Conservation (phyloP, 2,329 filamentous ascomycete species). For the Fusarium heterosporum region DNA sequence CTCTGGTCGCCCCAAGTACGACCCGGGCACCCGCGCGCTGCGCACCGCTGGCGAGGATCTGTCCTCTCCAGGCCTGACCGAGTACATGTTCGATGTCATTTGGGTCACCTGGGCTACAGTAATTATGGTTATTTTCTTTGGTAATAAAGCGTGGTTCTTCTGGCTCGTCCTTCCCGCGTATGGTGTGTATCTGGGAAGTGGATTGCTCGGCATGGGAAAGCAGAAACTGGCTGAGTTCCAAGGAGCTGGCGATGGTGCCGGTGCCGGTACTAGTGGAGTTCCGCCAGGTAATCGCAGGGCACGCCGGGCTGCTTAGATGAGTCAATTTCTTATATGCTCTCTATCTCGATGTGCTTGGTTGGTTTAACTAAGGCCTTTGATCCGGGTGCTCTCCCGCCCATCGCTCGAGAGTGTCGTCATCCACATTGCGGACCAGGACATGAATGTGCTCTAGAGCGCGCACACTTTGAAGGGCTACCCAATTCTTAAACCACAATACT, state of each 20-base stretch:
- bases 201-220: slow-evolving; percentile 65
- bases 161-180: slow-evolving; percentile 68
- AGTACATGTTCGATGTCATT: slow-evolving; percentile 97
- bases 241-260: slow-evolving; percentile 49
- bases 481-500: slow-evolving; percentile 94
- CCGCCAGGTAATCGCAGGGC: slow-evolving; percentile 65
- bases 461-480: slow-evolving; percentile 88
- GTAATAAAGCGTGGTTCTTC: slow-evolving; percentile 77
- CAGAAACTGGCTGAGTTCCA: slow-evolving; percentile 64
- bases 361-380: slow-evolving; percentile 43
- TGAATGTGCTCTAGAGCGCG: slow-evolving; percentile 91
- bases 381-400: slow-evolving; percentile 64
- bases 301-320: slow-evolving; percentile 62
- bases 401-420: slow-evolving; percentile 62
- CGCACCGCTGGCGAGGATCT: slow-evolving; percentile 87
- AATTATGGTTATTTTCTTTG: slow-evolving; percentile 78
- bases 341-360: slow-evolving; percentile 4
- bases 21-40: slow-evolving; percentile 72
- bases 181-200: slow-evolving; percentile 65
- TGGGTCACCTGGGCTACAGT: slow-evolving; percentile 93
- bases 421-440: slow-evolving; percentile 71
- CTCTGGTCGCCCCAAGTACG: slow-evolving; percentile 82
- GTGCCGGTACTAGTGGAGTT: slow-evolving; percentile 50
- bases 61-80: slow-evolving; percentile 86
- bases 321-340: slow-evolving; percentile 15